Percentiles rank a stretch among this genome's conserved stretches.
Evolutionary conservation across 352 stramenopile species (phyloP).

Genomic region (Globisporangium sylvaticum): DNA sequence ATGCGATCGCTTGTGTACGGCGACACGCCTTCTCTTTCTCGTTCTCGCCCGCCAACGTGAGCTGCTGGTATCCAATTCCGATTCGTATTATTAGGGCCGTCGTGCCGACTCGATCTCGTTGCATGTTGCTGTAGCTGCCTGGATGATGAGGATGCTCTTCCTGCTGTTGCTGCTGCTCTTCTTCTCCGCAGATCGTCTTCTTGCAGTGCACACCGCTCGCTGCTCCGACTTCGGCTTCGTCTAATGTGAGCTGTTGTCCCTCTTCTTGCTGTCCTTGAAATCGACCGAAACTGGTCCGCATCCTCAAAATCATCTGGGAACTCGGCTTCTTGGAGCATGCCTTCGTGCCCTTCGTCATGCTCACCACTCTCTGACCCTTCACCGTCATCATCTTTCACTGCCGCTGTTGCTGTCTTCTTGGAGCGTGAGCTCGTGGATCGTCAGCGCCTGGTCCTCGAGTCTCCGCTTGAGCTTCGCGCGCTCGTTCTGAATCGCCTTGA

Average conservation of each 20-base stretch:
- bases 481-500: slow-evolving; percentile 42
- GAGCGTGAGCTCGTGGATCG: slow-evolving; percentile 75
- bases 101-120: neutral
- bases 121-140: neutral
- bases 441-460: slow-evolving; percentile 60
- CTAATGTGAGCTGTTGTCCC: neutral
- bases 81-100: neutral
- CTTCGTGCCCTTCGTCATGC: slow-evolving; percentile 23
- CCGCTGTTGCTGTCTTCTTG: slow-evolving; percentile 42
- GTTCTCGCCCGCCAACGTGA: neutral
- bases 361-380: slow-evolving; percentile 16
- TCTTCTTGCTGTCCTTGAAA: neutral
- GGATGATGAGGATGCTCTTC: neutral
- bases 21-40: neutral
- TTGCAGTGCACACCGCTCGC: neutral
- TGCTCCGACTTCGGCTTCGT: slow-evolving; percentile 1
- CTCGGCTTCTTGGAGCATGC: slow-evolving; percentile 16
- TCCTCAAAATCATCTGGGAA: slow-evolving; percentile 2
- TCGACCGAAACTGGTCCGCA: neutral
- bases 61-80: neutral
- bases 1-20: neutral
- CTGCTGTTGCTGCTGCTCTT: neutral
- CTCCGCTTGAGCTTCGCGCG: slow-evolving; percentile 35
- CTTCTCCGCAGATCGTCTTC: slow-evolving; percentile 1
- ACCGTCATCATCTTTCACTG: neutral